Base-by-base conservation (phyloP, 805 yeast genomes). In the Yarrowia divulgata region DNA sequence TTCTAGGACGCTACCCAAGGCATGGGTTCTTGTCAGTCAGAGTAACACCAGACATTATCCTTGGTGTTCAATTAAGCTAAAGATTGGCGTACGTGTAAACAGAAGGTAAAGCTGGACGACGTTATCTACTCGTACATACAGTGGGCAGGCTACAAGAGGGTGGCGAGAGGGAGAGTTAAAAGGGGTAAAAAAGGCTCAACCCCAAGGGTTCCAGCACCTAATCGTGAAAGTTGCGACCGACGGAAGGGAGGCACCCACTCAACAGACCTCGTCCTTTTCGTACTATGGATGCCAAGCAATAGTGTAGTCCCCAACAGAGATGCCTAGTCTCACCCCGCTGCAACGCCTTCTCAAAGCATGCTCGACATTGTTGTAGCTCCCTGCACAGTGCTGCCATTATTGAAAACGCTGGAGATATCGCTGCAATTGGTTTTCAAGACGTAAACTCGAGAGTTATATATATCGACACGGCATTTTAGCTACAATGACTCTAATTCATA, bases 21-120 rank as follows among this genome's bases (percentile, higher is more conserved):
- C 29, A 23, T 23, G 4, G 29, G 4, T 23, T 23, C 29, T 2
- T 23, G 18, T 16, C 52, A 23, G 34, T 9, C 8, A 13, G 52
- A 32, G 19, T 32, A 35, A 39, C 9, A 5, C 37, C 54, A 8
- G 54, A 29, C 19, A 29, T 42, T 23, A 37, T 23, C 62, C 62
- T 40, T 55, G 35, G 45, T 46, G 23, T 34, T 55, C 23, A 29
- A 37, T 13, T 55, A 55, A 55, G 35, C 62, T 55, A 57, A 48
- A 12, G 63, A 40, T 57, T 40, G 63, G 63, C 63, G 48, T n/a
- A n/a, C 29, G 48, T 57, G 48, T 57, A 57, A 57, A 57, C 63
- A 57, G 63, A 57, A 57, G 63, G 48, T 57, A 40, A 40, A 57
- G 23, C 23, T 54, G 16, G 48, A 35, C 12, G 63, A 39, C 39